Evolutionary conservation across 768 basidiomycete genomes (phyloP).

Genomic region (Russula brevipes): DNA sequence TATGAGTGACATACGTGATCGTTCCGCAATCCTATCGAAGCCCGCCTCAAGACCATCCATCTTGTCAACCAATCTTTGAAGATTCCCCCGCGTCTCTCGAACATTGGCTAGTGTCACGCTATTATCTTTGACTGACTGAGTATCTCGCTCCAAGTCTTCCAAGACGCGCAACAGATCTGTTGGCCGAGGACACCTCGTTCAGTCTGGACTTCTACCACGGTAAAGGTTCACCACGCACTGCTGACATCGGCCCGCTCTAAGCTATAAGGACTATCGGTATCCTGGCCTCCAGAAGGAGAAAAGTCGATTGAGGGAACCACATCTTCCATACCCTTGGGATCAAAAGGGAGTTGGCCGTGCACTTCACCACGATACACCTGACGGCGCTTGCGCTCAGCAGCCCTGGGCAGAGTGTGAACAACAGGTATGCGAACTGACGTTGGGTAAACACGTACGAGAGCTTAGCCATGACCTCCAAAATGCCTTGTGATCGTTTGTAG

Average conservation of each 20-base stretch:
- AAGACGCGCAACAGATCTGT: conserved; percentile 57
- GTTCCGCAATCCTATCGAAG: conserved; percentile 83
- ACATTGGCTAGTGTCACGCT: conserved; percentile 50
- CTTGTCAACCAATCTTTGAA: conserved; percentile 66
- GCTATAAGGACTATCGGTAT: conserved; percentile 48
- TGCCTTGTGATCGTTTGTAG: conserved; percentile 69
- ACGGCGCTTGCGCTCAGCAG: conserved; percentile 75
- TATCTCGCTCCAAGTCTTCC: conserved; percentile 59
- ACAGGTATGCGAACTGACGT: neutral
- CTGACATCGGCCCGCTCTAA: conserved; percentile 68
- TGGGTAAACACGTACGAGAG: conserved; percentile 57
- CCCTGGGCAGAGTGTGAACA: conserved; percentile 36
- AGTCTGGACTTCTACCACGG: neutral
- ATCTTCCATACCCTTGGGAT: conserved; percentile 74
- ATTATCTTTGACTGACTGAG: conserved; percentile 41
- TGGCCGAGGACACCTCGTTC: neutral
- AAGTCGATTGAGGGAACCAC: conserved; percentile 76
- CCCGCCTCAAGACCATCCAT: conserved; percentile 78
- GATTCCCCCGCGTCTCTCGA: conserved; percentile 50
- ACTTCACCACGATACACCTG: conserved; percentile 81
- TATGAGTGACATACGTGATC: conserved; percentile 54
- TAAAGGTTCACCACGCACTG: conserved; percentile 40
- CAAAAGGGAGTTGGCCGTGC: conserved; percentile 83
- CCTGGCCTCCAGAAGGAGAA: conserved; percentile 59
- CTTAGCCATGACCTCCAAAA: conserved; percentile 83